Evolutionary conservation across 2,329 filamentous ascomycete genomes (phyloP).

Genomic region (Aspergillus hortae): DNA sequence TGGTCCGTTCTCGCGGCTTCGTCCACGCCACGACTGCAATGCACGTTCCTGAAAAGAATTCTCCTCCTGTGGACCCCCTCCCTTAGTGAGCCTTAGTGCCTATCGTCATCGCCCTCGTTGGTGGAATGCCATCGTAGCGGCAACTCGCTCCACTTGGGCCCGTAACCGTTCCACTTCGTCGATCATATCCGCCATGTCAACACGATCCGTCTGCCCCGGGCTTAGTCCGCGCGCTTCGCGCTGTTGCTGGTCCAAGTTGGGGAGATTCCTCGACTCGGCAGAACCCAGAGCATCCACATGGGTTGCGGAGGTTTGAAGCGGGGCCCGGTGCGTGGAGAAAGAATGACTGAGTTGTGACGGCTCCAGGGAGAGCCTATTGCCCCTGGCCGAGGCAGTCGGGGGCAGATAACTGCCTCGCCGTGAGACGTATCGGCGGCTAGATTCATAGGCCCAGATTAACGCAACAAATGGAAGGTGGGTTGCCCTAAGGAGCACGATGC

Average conservation of each 20-base stretch:
- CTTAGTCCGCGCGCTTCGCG: constrained; percentile 21
- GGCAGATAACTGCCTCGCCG: constrained; percentile 20
- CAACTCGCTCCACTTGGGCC: constrained; percentile 32
- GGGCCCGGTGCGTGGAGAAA: constrained; percentile 22
- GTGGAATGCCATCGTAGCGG: constrained; percentile 24
- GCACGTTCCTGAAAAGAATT: constrained; percentile 1
- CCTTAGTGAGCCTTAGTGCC: background rate
- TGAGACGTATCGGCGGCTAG: constrained; percentile 28
- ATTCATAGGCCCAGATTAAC: constrained; percentile 55
- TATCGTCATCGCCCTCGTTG: constrained; percentile 15
- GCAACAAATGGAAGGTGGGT: constrained; percentile 58
- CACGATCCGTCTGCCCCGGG: constrained; percentile 18
- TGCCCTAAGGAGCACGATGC: constrained; percentile 57
- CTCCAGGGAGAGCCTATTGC: constrained; percentile 15
- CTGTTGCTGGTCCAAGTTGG: constrained; percentile 15
- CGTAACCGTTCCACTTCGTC: constrained; percentile 34
- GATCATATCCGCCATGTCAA: constrained; percentile 30
- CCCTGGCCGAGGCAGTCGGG: constrained; percentile 18
- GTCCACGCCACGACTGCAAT: constrained; percentile 1
- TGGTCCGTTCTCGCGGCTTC: constrained; percentile 2
- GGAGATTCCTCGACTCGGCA: constrained; percentile 15
- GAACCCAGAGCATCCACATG: constrained; percentile 19
- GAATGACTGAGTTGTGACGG: constrained; percentile 15
- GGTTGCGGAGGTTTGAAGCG: constrained; percentile 21
- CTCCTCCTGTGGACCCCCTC: background rate